These are phyloP conservation scores for Boeremia exigua DNA, from an alignment of 2,329 filamentous ascomycete species.

Conservation along the genomic window DNA sequence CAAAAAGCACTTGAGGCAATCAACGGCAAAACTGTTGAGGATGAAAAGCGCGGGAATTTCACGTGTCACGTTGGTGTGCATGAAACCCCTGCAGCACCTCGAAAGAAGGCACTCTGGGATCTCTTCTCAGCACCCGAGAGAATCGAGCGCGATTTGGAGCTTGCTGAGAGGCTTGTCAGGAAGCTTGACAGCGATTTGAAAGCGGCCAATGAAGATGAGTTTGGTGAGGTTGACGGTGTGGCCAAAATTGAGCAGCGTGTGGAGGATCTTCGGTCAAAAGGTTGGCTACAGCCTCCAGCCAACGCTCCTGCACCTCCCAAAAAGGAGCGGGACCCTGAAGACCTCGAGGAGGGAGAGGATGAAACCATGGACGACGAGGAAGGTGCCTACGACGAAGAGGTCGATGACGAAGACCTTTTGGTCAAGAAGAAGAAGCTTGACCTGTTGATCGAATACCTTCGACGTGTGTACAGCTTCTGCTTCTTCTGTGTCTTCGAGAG, in stretches of 20 bases:
- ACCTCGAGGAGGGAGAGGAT: slow-evolving; percentile 79
- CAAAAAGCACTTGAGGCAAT: slow-evolving; percentile 92
- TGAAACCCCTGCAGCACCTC: slow-evolving; percentile 80
- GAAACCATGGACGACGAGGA: slow-evolving; percentile 66
- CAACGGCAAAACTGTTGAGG: slow-evolving; percentile 96
- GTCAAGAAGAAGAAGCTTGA: slow-evolving; percentile 97
- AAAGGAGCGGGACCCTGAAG: slow-evolving; percentile 67
- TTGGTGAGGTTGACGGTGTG: slow-evolving; percentile 64
- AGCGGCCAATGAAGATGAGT: slow-evolving; percentile 62
- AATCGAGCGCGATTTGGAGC: slow-evolving; percentile 84
- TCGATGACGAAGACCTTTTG: slow-evolving; percentile 87
- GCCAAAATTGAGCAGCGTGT: slow-evolving; percentile 85
- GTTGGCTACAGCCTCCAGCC: slow-evolving; percentile 73
- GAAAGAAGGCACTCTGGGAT: slow-evolving; percentile 97
- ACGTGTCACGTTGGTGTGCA: slow-evolving; percentile 97
- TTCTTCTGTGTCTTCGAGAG: slow-evolving; percentile 99
- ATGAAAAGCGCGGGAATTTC: slow-evolving; percentile 92
- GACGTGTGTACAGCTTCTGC: slow-evolving; percentile 97
- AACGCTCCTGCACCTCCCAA: slow-evolving; percentile 59
- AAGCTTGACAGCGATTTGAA: slow-evolving; percentile 88
- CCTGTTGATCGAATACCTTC: slow-evolving; percentile 92
- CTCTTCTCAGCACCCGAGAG: slow-evolving; percentile 93
- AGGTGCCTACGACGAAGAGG: slow-evolving; percentile 73
- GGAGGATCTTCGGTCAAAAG: slow-evolving; percentile 77
- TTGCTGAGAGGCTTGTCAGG: slow-evolving; percentile 80